phyloP scores from a whole-genome alignment of 2,329 filamentous ascomycete species.

The Fusarium sp. region DNA sequence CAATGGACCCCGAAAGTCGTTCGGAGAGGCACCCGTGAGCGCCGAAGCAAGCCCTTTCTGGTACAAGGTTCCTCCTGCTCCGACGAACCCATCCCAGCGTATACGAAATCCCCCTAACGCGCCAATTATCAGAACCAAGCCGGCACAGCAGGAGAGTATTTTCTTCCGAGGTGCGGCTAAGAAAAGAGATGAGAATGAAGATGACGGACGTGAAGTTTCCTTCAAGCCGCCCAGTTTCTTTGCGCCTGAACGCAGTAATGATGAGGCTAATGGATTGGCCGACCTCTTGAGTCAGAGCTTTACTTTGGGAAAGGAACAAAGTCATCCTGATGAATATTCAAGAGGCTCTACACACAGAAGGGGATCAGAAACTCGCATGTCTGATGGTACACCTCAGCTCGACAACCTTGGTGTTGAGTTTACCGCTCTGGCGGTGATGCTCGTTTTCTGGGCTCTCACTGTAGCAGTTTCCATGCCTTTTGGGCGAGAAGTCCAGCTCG shows the following conservation, averaged over 20 bases:
- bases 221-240: constrained; percentile 71
- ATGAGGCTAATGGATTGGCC: constrained; percentile 54
- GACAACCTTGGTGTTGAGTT: constrained; percentile 31
- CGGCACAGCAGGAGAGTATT: constrained; percentile 55
- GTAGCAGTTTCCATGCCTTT: constrained; percentile 34
- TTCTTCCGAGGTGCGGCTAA: constrained; percentile 56
- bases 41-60: constrained; percentile 66
- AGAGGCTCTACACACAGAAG: neutral
- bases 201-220: constrained; percentile 44
- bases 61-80: constrained; percentile 74
- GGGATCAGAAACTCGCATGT: neutral
- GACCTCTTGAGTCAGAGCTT: constrained; percentile 57
- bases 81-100: constrained; percentile 69
- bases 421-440: constrained; percentile 29
- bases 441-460: constrained; percentile 41
- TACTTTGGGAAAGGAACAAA: constrained; percentile 47
- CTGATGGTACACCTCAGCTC: neutral
- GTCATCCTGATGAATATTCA: neutral
- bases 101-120: constrained; percentile 68
- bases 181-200: neutral
- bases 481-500: constrained; percentile 40
- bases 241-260: constrained; percentile 53
- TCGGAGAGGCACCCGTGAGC: constrained; percentile 56
- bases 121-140: constrained; percentile 59
- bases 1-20: constrained; percentile 51